phyloP scores from a whole-genome alignment of 2,329 filamentous ascomycete species.

The Claviceps pusilla region DNA sequence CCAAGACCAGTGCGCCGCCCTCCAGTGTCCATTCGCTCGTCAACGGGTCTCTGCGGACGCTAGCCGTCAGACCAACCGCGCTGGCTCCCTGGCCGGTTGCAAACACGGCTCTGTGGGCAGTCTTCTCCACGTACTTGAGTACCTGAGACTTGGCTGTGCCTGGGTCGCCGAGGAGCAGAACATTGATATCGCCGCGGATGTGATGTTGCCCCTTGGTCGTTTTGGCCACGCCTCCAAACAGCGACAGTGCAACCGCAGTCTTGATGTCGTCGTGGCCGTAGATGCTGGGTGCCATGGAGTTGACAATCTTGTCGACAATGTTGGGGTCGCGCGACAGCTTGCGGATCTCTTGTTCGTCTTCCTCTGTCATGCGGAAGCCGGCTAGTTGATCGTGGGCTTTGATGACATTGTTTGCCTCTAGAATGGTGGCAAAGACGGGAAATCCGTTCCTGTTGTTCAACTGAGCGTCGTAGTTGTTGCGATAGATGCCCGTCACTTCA shows the following conservation, averaged over 20 bases:
- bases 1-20: constrained; percentile 85
- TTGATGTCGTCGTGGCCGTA: constrained; percentile 96
- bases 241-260: constrained; percentile 81
- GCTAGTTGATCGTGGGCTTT: constrained; percentile 96
- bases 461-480: constrained; percentile 95
- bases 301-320: constrained; percentile 83
- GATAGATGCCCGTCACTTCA: constrained; percentile 90
- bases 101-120: constrained; percentile 90
- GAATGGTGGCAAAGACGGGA: constrained; percentile 91
- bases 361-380: constrained; percentile 86
- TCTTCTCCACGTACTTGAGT: constrained; percentile 95
- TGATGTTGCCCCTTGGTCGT: constrained; percentile 75
- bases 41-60: constrained; percentile 84
- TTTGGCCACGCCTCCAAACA: constrained; percentile 92
- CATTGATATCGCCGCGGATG: constrained; percentile 95
- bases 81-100: constrained; percentile 94
- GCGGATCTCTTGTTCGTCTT: constrained; percentile 85
- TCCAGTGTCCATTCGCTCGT: constrained; percentile 97
- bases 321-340: constrained; percentile 75
- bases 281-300: constrained; percentile 90
- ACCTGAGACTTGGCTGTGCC: constrained; percentile 97
- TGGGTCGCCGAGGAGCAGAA: constrained; percentile 86
- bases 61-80: constrained; percentile 92
- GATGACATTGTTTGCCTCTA: constrained; percentile 93
- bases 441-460: constrained; percentile 98